These are phyloP conservation scores for Fraxinus greggii DNA, from an alignment of 305 asterid genomes.

Conservation along the genomic window DNA sequence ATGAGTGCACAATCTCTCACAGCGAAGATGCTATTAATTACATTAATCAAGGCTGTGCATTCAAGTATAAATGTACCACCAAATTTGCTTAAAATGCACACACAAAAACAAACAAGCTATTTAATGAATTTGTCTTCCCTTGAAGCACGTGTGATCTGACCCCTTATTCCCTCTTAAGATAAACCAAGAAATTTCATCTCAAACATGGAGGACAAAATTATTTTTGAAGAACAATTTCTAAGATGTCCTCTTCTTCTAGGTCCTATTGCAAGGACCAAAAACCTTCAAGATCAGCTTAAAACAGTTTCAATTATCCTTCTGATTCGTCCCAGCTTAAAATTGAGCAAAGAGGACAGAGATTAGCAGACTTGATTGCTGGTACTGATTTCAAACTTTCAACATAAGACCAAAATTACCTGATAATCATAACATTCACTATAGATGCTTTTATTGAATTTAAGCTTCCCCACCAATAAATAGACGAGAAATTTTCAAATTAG, in stretches of 20 bases:
- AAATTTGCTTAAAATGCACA: not conserved
- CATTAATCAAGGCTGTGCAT: not conserved
- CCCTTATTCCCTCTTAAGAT: not conserved
- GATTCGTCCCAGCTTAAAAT: not conserved
- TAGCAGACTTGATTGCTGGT: not conserved
- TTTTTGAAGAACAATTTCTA: not conserved
- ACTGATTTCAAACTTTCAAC: not conserved
- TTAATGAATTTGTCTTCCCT: not conserved
- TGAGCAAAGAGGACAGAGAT: not conserved
- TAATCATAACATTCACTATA: not conserved
- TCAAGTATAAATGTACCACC: not conserved
- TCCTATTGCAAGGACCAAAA: not conserved
- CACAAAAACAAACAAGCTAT: not conserved
- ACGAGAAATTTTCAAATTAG: not conserved
- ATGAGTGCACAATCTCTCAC: not conserved
- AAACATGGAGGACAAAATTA: not conserved
- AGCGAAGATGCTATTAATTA: not conserved
- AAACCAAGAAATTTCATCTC: not conserved
- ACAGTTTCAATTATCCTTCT: not conserved
- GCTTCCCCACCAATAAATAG: not conserved
- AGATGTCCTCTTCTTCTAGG: not conserved
- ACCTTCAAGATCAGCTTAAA: not conserved
- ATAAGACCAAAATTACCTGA: conserved; percentile 1
- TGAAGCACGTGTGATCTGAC: not conserved
- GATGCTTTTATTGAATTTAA: not conserved